These are phyloP conservation scores for Pichia insulana DNA, from an alignment of 805 yeast species.

Conservation along the genomic window DNA sequence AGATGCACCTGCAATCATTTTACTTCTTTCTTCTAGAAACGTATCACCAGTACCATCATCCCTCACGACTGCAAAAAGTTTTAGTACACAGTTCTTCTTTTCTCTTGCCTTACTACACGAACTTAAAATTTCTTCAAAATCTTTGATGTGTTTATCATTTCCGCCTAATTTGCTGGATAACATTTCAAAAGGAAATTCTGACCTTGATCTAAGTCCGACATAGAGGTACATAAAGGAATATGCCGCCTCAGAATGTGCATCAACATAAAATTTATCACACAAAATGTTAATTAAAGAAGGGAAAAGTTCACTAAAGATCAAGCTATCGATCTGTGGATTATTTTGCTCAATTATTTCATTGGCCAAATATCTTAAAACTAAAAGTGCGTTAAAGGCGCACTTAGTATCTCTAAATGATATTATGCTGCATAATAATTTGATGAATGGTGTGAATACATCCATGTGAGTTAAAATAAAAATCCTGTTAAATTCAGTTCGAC, in stretches of 20 bases:
- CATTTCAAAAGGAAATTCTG: conserved; percentile 57
- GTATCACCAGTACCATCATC: conserved; percentile 32
- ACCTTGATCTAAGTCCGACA: conserved; percentile 60
- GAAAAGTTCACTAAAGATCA: conserved; percentile 54
- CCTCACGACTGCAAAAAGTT: conserved; percentile 53
- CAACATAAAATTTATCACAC: conserved; percentile 68
- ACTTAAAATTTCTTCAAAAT: conserved; percentile 55
- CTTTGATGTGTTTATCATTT: conserved; percentile 45
- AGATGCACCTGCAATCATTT: conserved; percentile 10
- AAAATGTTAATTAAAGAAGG: conserved; percentile 62
- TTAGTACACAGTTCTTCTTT: conserved; percentile 72
- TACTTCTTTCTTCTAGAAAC: conserved; percentile 10
- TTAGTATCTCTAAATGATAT: conserved; percentile 81
- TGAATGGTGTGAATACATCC: conserved; percentile 65
- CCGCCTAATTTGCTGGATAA: conserved; percentile 45
- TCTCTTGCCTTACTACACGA: conserved; percentile 64
- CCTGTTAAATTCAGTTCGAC: conserved; percentile 59
- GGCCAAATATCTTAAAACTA: conserved; percentile 67
- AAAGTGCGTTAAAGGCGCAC: conserved; percentile 83
- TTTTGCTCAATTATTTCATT: conserved; percentile 60
- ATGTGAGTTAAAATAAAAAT: conserved; percentile 55
- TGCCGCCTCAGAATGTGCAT: conserved; percentile 89
- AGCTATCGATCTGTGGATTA: conserved; percentile 61
- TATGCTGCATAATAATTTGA: conserved; percentile 66
- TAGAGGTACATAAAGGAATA: conserved; percentile 76